A percentile compares a stretch with the other conserved stretches of the same genome.
Evolutionary conservation across 2,329 filamentous ascomycete genomes (phyloP).

Genomic region (Apiospora koreana): DNA sequence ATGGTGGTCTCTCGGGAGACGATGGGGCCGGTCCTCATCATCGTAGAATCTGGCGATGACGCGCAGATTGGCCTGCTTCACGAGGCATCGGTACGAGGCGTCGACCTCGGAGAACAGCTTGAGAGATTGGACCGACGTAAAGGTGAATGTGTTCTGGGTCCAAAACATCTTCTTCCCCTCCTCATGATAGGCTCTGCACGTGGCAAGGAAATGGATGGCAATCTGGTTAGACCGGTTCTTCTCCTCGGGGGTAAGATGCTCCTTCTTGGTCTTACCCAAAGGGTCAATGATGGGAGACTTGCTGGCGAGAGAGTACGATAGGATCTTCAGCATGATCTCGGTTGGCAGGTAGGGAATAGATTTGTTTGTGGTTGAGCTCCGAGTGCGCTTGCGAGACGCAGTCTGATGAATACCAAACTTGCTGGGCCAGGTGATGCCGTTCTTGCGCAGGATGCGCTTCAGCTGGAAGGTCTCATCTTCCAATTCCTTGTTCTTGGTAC

Average conservation of each 20-base stretch:
- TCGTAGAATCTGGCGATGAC: slow-evolving; percentile 59
- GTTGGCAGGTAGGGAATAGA: slow-evolving; percentile 47
- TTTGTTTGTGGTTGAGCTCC: slow-evolving; percentile 16
- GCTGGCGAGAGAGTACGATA: slow-evolving; percentile 53
- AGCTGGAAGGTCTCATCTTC: slow-evolving; percentile 50
- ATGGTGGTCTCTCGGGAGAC: slow-evolving; percentile 44
- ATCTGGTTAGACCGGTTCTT: slow-evolving; percentile 47
- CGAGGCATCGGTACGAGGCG: slow-evolving; percentile 40
- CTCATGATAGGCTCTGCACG: slow-evolving; percentile 48
- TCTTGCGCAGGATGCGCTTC: slow-evolving; percentile 53
- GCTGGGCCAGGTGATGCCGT: slow-evolving; percentile 53
- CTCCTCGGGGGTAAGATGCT: slow-evolving; percentile 46
- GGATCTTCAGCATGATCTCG: slow-evolving; percentile 54
- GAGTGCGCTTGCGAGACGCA: slow-evolving; percentile 27
- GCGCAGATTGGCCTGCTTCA: slow-evolving; percentile 51
- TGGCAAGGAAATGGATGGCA: slow-evolving; percentile 54
- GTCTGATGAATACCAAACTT: slow-evolving; percentile 33
- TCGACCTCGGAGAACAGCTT: slow-evolving; percentile 50
- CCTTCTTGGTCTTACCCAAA: slow-evolving; percentile 43
- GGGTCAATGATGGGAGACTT: slow-evolving; percentile 55
- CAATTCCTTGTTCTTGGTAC: slow-evolving; percentile 45
- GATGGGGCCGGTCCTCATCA: slow-evolving; percentile 45
- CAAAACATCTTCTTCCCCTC: slow-evolving; percentile 54
- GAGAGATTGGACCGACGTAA: slow-evolving; percentile 53
- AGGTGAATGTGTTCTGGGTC: slow-evolving; percentile 54